phyloP scores from a whole-genome alignment of 1,139 yeast species.

The Eremothecium coryli region DNA sequence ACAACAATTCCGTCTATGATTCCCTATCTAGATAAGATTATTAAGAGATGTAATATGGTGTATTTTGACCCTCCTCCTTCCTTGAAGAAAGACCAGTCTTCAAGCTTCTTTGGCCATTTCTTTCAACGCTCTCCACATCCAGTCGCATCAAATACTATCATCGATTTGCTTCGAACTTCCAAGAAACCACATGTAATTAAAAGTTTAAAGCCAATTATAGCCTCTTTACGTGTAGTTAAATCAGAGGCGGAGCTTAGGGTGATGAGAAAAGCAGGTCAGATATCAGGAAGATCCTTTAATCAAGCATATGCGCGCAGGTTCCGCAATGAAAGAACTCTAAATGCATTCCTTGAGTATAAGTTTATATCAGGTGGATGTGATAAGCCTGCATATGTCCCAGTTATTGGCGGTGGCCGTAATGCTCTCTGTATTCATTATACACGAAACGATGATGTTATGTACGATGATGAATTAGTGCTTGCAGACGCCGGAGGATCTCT shows the following conservation, averaged over 20 bases:
- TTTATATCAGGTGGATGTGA: slow-evolving; percentile 86
- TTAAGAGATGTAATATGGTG: slow-evolving; percentile 41
- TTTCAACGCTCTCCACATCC: slow-evolving; percentile 20
- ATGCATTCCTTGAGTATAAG: slow-evolving; percentile 73
- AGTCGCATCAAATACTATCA: slow-evolving; percentile 20
- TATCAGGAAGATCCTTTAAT: slow-evolving; percentile 76
- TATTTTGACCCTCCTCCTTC: slow-evolving; percentile 38
- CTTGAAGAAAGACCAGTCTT: slow-evolving; percentile 14
- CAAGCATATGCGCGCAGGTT: slow-evolving; percentile 65
- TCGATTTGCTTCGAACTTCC: slow-evolving; percentile 19
- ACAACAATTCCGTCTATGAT: slow-evolving; percentile 40
- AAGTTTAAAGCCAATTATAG: slow-evolving; percentile 38
- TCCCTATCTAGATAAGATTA: slow-evolving; percentile 38
- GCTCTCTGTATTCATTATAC: slow-evolving; percentile 87
- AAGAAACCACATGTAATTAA: slow-evolving; percentile 31
- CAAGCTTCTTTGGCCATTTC: slow-evolving; percentile 20
- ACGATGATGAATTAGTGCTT: slow-evolving; percentile 71
- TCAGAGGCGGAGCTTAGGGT: slow-evolving; percentile 66
- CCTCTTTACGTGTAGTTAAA: slow-evolving; percentile 58
- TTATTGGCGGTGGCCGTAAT: slow-evolving; percentile 87
- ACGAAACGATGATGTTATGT: slow-evolving; percentile 70
- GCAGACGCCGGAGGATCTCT: slow-evolving; percentile 93
- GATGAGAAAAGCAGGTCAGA: slow-evolving; percentile 74
- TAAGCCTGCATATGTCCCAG: slow-evolving; percentile 85
- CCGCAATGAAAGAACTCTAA: slow-evolving; percentile 64